Base-by-base conservation (phyloP, 129 eudicot genomes). In the Deinandra increscens region DNA sequence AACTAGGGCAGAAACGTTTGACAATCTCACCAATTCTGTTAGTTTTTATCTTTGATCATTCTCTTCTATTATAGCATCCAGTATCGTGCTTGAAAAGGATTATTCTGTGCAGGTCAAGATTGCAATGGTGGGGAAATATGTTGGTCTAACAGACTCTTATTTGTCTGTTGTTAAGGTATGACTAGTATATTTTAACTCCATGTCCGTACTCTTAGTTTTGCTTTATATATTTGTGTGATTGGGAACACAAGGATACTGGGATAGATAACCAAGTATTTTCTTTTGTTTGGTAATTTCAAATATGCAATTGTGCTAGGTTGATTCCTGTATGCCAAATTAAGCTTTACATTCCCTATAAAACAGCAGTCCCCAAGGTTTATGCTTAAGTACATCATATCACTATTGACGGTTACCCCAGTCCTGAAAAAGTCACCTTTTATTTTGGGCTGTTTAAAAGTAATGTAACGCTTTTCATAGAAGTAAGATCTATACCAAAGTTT, bases 81-180 rank as follows among this genome's bases (percentile, higher is more conserved):
- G 13, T 72, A 23, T 31, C 38, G 48, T 31, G 38, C 9, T 78
- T 60, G 72, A 68, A 65, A 59, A 60, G 69, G 17, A 53, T 50
- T 49, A 29, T 43, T 75, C 49, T 60, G 19, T 76, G 65, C 88
- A 89, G 97, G 98, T 93, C 34, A 85, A 88, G 67, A 93, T 93
- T 71, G 99, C 97, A 54, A 86, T 93, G 99, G 99, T 93, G 68
- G 99, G 99, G 77, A 93, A 93, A 76, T 89, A 93, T 81, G 92
- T 93, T 68, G 99, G 99, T 36, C 76, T 93, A 55, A 46, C 89
- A 49, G 97, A 93, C 82, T 93, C 99, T 50, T 93, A 93, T 77
- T 67, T 93, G 79, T 93, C 99, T 75, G 99, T 93, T 26, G 91
- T 93, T 31, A 93, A 93, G 97, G 97, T 93, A 66, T 23, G 69